Base-by-base conservation (phyloP, 768 basidiomycete species). In the Roridomyces roridus region DNA sequence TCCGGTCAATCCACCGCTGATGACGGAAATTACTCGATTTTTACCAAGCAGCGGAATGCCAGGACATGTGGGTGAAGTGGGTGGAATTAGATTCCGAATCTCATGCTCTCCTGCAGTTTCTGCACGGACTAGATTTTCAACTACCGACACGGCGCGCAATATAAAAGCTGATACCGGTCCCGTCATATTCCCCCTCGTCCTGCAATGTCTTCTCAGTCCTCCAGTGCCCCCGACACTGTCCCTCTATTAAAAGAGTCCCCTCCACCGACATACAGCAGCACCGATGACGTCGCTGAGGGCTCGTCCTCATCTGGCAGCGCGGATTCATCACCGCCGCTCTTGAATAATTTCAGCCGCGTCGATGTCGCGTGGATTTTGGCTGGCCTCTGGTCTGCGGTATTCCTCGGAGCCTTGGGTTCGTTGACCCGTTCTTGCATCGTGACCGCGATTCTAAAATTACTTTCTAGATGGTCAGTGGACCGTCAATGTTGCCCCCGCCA, bases 381-480 rank as follows among this genome's bases (percentile, higher is more conserved):
- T 39, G 91, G 86, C 10, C 74, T 94, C 50, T 94, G 91, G 91
- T 88, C 86, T 62, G 88, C 87, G 36, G 89, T 94, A 20, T 86
- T 95, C 67, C 76, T 95, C 51, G 90, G 89, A 65, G 91, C 93
- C 39, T 81, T 95, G 65, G 92, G 92, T 89, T 69, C 54, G 79
- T 70, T 36, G 46, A 26, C 24, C 6, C 17, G 28, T 40, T 12
- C 29, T 23, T 6, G 46, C 31, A 49, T 46, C 48, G 34, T 59
- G 48, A 59, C 51, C 39, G 39, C n/a, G 39, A 24, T 46, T 42
- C 51, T 55, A 50, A 57, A 57, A 42, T 54, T 47, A 47, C 48
- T 21, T 29, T 37, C 2, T 52, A 59, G 58, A 59, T 41, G 58
- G 58, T 59, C 47, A 59, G 58, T 43, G 26, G 43, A 53, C 39